A percentile compares a stretch with the other conserved stretches of the same genome.
These are phyloP conservation scores for Cordia subcordata DNA, from an alignment of 257 asterid genomes.

Conservation along the genomic window DNA sequence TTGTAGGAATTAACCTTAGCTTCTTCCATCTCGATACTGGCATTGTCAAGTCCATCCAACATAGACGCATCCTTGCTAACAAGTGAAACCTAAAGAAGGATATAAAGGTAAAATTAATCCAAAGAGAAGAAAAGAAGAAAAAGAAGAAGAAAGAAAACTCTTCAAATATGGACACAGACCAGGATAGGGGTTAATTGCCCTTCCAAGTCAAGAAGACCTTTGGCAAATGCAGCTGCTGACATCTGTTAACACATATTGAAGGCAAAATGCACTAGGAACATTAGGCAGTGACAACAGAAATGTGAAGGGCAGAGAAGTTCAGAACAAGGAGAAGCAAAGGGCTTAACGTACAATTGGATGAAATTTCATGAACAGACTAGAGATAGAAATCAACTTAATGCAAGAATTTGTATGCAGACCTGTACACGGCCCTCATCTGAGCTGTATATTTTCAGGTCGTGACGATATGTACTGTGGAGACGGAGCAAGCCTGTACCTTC, in stretches of 20 bases:
- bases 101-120: slow-evolving; percentile 1
- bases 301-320: slow-evolving; percentile 1
- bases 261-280: slow-evolving; percentile 9
- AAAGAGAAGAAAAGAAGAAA: slow-evolving; percentile 1
- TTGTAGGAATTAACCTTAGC: slow-evolving; percentile 58
- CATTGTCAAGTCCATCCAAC: slow-evolving; percentile 96
- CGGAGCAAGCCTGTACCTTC: slow-evolving; percentile 99
- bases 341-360: not conserved
- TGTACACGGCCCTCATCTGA: slow-evolving; percentile 99
- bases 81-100: slow-evolving; percentile 66
- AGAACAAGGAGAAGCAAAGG: not conserved
- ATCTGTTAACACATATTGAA: slow-evolving; percentile 40
- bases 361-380: not conserved
- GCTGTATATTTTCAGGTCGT: slow-evolving; percentile 91
- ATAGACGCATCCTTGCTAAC: slow-evolving; percentile 99
- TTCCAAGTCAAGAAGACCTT: slow-evolving; percentile 97
- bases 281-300: slow-evolving; percentile 10
- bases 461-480: slow-evolving; percentile 98
- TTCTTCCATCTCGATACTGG: slow-evolving; percentile 85
- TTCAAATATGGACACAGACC: slow-evolving; percentile 44
- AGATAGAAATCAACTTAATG: not conserved
- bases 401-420: slow-evolving; percentile 34
- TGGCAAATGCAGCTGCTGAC: slow-evolving; percentile 99
- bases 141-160: not conserved
- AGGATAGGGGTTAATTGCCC: slow-evolving; percentile 94